phyloP scores from a whole-genome alignment of 2,329 filamentous ascomycete genomes.

The Aspergillus fumigatus region DNA sequence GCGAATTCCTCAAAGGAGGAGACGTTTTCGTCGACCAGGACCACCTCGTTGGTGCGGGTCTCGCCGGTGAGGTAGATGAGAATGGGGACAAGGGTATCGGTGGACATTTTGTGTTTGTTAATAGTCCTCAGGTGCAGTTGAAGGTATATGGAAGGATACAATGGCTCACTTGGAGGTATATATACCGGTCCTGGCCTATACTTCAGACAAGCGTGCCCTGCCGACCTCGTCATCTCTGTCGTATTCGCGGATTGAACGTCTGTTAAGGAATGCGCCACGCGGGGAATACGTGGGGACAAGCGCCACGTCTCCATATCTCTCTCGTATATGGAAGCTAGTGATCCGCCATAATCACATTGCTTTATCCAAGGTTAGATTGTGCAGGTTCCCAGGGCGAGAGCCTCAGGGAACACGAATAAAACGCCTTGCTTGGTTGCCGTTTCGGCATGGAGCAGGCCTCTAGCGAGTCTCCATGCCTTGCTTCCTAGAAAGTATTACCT shows the following conservation, averaged over 20 bases:
- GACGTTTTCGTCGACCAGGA: neutral
- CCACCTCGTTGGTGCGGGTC: neutral
- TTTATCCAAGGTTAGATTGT: no score
- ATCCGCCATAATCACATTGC: no score
- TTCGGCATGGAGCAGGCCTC: no score
- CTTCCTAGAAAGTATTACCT: no score
- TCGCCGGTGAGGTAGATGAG: neutral
- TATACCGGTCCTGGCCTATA: neutral
- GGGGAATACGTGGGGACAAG: neutral
- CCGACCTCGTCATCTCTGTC: neutral
- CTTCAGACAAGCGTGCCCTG: neutral
- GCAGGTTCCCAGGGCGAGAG: no score
- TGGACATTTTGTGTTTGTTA: neutral
- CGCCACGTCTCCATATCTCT: neutral
- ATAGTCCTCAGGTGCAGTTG: neutral
- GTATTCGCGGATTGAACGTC: neutral
- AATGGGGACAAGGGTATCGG: neutral
- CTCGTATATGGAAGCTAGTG: neutral
- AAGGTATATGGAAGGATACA: neutral
- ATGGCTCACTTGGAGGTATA: neutral
- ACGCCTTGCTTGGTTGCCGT: no score
- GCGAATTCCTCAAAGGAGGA: constrained; percentile 1
- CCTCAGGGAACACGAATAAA: no score
- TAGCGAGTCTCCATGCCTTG: no score
- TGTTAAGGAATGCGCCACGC: neutral